Evolutionary conservation across 805 yeast genomes (phyloP).

Genomic region (Saccharomycopsis sp.): DNA sequence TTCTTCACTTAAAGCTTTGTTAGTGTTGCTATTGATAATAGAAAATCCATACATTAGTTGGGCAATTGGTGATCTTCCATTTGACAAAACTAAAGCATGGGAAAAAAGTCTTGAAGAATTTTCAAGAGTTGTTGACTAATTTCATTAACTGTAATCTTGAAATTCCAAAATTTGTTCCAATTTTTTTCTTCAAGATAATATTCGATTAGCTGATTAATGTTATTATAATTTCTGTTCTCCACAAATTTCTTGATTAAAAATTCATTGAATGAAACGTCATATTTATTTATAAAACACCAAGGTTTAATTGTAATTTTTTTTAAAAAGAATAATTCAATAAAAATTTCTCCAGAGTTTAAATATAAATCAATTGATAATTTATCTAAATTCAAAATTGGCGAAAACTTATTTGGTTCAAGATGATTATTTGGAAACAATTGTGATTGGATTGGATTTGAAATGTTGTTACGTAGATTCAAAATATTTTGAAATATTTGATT

Average conservation of each 20-base stretch:
- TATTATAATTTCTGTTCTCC: background rate
- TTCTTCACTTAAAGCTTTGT: conserved; percentile 5
- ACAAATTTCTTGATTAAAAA: conserved; percentile 14
- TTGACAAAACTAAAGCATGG: conserved; percentile 71
- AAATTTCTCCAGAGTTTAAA: conserved; percentile 16
- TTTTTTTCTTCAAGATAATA: conserved; percentile 14
- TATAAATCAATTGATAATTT: conserved; percentile 15
- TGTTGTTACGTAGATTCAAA: background rate
- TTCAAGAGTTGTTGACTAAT: no score
- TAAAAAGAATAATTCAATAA: conserved; percentile 15
- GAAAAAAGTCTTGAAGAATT: conserved; percentile 56
- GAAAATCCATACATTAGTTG: conserved; percentile 59
- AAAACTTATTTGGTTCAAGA: conserved; percentile 3
- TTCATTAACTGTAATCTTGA: conserved; percentile 13
- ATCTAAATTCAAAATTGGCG: conserved; percentile 8
- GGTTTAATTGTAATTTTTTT: conserved; percentile 13
- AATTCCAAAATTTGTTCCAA: conserved; percentile 16
- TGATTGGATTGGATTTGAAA: conserved; percentile 10
- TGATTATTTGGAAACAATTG: conserved; percentile 13
- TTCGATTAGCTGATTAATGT: conserved; percentile 14
- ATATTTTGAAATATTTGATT: conserved; percentile 14
- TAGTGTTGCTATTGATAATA: no score
- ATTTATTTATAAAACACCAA: conserved; percentile 17
- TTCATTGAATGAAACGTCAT: conserved; percentile 15
- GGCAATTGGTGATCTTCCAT: conserved; percentile 59